These are phyloP conservation scores for Volutella citrinella DNA, from an alignment of 2,329 filamentous ascomycete species.

Conservation along the genomic window DNA sequence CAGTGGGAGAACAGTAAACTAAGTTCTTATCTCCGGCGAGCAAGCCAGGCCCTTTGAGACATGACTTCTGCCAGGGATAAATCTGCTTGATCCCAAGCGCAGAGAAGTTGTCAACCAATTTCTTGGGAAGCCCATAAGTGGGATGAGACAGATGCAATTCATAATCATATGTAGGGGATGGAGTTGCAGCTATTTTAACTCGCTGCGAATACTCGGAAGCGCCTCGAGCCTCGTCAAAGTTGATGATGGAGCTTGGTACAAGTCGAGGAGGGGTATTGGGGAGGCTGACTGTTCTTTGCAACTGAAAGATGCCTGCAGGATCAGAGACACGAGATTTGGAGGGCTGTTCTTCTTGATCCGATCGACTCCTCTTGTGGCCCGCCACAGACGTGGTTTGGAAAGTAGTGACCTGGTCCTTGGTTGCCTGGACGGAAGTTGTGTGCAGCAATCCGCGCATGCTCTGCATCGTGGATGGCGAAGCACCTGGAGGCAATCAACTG, in stretches of 20 bases:
- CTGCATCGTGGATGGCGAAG: slow-evolving; percentile 30
- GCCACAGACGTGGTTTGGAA: slow-evolving; percentile 39
- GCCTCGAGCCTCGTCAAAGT: slow-evolving; percentile 22
- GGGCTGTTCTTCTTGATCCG: slow-evolving; percentile 15
- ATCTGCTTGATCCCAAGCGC: slow-evolving; percentile 68
- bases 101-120: slow-evolving; percentile 62
- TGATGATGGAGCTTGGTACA: slow-evolving; percentile 45
- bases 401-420: slow-evolving; percentile 35
- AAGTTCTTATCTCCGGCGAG: slow-evolving; percentile 65
- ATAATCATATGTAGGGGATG: slow-evolving; percentile 48
- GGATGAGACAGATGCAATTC: slow-evolving; percentile 61
- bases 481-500: not conserved
- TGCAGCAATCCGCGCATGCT: slow-evolving; percentile 42
- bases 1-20: slow-evolving; percentile 77
- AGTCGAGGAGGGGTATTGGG: slow-evolving; percentile 29
- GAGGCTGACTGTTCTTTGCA: slow-evolving; percentile 19
- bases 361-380: slow-evolving; percentile 47
- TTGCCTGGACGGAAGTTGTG: slow-evolving; percentile 50
- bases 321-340: too few relatives aligned
- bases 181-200: slow-evolving; percentile 49
- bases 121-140: slow-evolving; percentile 58
- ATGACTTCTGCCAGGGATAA: slow-evolving; percentile 78
- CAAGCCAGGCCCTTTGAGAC: slow-evolving; percentile 64
- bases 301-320: too few relatives aligned
- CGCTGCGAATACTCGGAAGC: slow-evolving; percentile 58